phyloP scores from a whole-genome alignment of 306 rosid species.

The Begonia peltatifolia region DNA sequence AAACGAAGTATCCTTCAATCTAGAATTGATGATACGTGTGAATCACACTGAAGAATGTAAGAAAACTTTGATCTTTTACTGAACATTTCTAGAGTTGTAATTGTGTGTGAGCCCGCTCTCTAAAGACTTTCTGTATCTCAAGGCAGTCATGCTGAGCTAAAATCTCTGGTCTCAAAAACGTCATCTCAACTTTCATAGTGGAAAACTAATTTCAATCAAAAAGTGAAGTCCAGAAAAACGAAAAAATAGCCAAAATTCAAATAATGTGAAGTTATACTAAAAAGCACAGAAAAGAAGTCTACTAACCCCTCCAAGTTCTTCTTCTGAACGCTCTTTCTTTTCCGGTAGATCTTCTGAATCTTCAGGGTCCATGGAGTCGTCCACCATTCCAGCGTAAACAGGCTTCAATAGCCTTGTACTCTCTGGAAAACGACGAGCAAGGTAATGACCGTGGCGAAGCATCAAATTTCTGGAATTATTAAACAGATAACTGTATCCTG shows the following conservation, averaged over 20 bases:
- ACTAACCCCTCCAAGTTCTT: conserved; percentile 42
- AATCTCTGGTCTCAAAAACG: background rate
- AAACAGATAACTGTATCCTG: conserved; percentile 22
- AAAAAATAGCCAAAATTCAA: background rate
- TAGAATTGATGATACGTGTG: too few species aligned
- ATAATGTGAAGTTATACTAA: conserved; percentile 4
- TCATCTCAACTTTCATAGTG: background rate
- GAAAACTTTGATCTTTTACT: too few species aligned
- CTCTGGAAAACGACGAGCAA: conserved; percentile 18
- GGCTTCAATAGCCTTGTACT: conserved; percentile 33
- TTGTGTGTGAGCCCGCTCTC: too few species aligned
- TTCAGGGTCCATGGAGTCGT: conserved; percentile 37
- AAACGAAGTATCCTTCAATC: too few species aligned
- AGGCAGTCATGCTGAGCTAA: background rate
- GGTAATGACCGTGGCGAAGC: conserved; percentile 25
- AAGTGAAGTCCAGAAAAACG: background rate
- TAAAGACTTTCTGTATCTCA: background rate
- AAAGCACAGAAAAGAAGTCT: conserved; percentile 1
- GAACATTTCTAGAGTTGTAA: too few species aligned
- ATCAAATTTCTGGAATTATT: conserved; percentile 35
- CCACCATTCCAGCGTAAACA: conserved; percentile 21
- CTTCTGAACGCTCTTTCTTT: conserved; percentile 25
- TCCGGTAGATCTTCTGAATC: conserved; percentile 37
- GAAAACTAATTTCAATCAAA: background rate
- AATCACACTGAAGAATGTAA: too few species aligned